phyloP scores from a whole-genome alignment of 331 rosid species.

The Rhamnella rubrinervis region DNA sequence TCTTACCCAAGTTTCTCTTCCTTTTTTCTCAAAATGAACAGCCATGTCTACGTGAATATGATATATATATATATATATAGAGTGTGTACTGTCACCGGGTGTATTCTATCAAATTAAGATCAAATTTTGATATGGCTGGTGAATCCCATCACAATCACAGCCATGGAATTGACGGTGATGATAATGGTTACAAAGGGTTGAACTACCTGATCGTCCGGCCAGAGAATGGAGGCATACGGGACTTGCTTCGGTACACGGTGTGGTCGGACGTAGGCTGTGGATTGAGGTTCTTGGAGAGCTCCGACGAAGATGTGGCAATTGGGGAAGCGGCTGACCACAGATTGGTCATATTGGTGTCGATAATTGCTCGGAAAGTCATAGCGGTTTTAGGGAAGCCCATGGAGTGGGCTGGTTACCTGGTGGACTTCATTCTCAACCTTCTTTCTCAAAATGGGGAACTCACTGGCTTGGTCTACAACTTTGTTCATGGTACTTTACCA shows the following conservation, averaged over 20 bases:
- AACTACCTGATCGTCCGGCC: conserved; percentile 59
- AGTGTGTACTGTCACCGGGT: no score
- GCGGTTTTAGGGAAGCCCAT: conserved; percentile 54
- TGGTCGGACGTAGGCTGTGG: conserved; percentile 29
- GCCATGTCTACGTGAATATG: no score
- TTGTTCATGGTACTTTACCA: conserved; percentile 39
- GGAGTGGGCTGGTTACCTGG: conserved; percentile 55
- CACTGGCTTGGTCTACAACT: conserved; percentile 48
- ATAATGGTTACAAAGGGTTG: conserved; percentile 2
- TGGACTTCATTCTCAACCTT: conserved; percentile 70
- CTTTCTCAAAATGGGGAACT: conserved; percentile 52
- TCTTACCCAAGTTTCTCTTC: no score
- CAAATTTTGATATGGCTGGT: no score
- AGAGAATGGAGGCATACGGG: conserved; percentile 49
- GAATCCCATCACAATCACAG: neutral
- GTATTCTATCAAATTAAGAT: no score
- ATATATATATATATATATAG: no score
- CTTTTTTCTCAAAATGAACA: no score
- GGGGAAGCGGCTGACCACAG: conserved; percentile 32
- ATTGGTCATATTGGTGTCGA: conserved; percentile 62
- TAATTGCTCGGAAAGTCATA: conserved; percentile 50
- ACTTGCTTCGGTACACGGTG: conserved; percentile 40
- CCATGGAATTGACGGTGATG: neutral
- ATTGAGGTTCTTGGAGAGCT: conserved; percentile 38
- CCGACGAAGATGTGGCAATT: conserved; percentile 29